Percentiles rank a stretch among this genome's conserved stretches.
Evolutionary conservation across 2,329 filamentous ascomycete genomes (phyloP).

Genomic region (Sporothrix sp.): DNA sequence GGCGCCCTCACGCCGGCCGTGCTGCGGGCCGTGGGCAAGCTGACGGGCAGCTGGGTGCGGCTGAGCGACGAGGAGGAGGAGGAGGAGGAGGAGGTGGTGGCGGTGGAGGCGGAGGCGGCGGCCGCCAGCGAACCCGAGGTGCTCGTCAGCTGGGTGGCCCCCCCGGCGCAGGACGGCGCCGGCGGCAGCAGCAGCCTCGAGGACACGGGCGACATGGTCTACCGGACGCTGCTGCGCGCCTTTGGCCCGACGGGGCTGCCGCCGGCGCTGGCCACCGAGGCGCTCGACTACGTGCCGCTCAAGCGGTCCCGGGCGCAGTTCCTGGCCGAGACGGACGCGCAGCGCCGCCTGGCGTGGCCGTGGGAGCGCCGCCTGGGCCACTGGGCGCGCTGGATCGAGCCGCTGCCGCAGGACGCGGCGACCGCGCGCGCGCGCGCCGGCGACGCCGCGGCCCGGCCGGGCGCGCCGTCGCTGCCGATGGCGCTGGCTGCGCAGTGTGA

Average conservation of each 20-base stretch:
- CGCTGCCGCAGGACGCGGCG: not conserved
- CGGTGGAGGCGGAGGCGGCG: no score
- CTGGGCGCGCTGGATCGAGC: slow-evolving; percentile 17
- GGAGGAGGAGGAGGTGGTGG: no score
- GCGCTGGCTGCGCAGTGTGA: no score
- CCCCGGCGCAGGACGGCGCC: no score
- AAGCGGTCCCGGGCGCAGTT: slow-evolving; percentile 21
- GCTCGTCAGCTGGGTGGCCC: slow-evolving; percentile 14
- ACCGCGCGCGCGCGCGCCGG: not conserved
- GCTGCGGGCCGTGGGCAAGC: slow-evolving; percentile 28
- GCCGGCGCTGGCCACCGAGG: slow-evolving; percentile 10
- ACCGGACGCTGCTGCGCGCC: slow-evolving; percentile 34
- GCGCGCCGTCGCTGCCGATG: slow-evolving; percentile 1
- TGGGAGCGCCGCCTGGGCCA: slow-evolving; percentile 27
- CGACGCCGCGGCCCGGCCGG: not conserved
- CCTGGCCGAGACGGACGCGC: slow-evolving; percentile 24
- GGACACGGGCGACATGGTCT: slow-evolving; percentile 34
- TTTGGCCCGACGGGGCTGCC: slow-evolving; percentile 17
- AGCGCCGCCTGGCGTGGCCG: slow-evolving; percentile 23
- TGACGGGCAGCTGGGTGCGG: slow-evolving; percentile 32
- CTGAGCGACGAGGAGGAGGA: slow-evolving; percentile 24
- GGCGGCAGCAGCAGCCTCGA: slow-evolving; percentile 21
- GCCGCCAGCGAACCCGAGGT: no score
- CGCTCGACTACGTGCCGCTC: slow-evolving; percentile 18
- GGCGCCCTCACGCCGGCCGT: slow-evolving; percentile 1